Percentiles rank a stretch among this genome's conserved stretches.
Conservation (phyloP, 2,329 filamentous ascomycete genomes). For the Microdochium nivale region DNA sequence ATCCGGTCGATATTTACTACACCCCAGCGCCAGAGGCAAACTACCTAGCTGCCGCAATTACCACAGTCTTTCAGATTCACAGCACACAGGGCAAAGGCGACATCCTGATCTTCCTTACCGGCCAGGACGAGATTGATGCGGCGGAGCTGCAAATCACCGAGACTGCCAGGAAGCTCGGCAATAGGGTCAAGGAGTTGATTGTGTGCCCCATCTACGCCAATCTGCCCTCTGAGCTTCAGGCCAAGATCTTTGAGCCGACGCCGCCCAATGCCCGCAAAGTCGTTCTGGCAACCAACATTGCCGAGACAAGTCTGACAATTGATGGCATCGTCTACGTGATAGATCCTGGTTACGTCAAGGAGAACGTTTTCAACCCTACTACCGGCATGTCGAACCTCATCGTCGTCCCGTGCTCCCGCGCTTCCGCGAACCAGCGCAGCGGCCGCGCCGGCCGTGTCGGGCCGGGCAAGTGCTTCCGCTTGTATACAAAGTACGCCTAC, state of each 20-base stretch:
- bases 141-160: constrained; percentile 78
- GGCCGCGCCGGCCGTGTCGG: constrained; percentile 89
- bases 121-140: constrained; percentile 91
- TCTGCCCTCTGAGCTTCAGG: constrained; percentile 80
- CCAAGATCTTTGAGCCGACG: constrained; percentile 90
- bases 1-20: constrained; percentile 87
- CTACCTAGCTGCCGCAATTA: constrained; percentile 84
- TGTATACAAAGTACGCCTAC: constrained; percentile 91
- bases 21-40: constrained; percentile 88
- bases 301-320: constrained; percentile 90
- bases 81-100: constrained; percentile 78
- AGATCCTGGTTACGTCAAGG: constrained; percentile 90
- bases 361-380: constrained; percentile 85
- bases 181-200: constrained; percentile 75
- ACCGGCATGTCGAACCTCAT: constrained; percentile 90
- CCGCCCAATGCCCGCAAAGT: constrained; percentile 81
- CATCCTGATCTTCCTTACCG: constrained; percentile 89
- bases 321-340: constrained; percentile 96
- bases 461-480: constrained; percentile 83
- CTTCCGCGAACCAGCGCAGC: constrained; percentile 85
- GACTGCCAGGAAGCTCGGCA: constrained; percentile 78
- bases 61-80: constrained; percentile 92
- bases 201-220: constrained; percentile 94
- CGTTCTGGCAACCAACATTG: constrained; percentile 92
- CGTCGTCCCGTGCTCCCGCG: constrained; percentile 83